These are phyloP conservation scores for Leucoagaricus sp. DNA, from an alignment of 1,284 basidiomycete genomes.

Conservation along the genomic window DNA sequence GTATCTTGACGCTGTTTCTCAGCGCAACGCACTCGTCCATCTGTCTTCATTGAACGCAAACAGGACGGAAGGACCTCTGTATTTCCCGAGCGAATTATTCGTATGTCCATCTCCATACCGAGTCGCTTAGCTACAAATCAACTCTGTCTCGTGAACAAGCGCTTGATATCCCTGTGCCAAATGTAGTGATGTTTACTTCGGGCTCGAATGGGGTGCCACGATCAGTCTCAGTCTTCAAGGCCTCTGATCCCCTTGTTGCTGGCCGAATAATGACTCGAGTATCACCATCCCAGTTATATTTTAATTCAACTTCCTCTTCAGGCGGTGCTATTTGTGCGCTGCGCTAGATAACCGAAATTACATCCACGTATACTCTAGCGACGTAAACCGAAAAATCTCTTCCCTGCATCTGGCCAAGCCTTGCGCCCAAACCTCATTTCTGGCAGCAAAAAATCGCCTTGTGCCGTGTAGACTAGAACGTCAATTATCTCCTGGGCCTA, in stretches of 20 bases:
- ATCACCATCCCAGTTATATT: neutral
- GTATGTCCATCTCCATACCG: constrained; percentile 1
- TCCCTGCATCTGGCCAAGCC: neutral
- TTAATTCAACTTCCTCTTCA: too few relatives aligned
- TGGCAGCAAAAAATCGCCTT: neutral
- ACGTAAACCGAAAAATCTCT: too few relatives aligned
- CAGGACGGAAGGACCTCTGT: constrained; percentile 3
- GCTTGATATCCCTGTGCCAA: neutral
- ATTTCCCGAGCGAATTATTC: neutral
- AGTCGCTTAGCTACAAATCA: constrained; percentile 6
- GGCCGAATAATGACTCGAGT: neutral
- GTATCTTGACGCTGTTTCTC: neutral
- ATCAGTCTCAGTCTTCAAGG: neutral
- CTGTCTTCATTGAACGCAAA: constrained; percentile 5
- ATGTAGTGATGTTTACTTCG: neutral
- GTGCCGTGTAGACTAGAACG: neutral
- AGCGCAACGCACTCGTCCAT: neutral
- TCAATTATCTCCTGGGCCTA: neutral
- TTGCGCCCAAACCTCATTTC: neutral
- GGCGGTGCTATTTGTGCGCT: neutral
- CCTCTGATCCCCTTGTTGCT: too few relatives aligned
- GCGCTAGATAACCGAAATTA: neutral
- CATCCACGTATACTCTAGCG: too few relatives aligned
- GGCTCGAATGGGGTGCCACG: neutral
- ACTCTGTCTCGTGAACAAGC: neutral